Conservation (phyloP, 1,284 basidiomycete species). For the Violaceomyces palustris region DNA sequence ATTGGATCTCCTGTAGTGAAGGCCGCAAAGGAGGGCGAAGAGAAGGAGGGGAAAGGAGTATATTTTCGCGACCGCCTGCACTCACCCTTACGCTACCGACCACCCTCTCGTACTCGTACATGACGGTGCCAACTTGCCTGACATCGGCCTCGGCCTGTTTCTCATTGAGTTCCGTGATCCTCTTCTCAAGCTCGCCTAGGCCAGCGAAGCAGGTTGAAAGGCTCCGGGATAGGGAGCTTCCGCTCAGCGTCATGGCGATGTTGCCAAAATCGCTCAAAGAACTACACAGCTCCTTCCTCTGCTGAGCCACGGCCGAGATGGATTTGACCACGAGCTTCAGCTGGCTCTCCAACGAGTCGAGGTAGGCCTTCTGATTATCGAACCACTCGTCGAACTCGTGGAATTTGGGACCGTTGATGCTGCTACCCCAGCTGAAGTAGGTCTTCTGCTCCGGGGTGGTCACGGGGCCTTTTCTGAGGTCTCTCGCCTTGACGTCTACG, state of each 20-base stretch:
- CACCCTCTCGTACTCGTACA: conserved; percentile 86
- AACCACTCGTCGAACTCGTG: conserved; percentile 98
- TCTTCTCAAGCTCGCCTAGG: conserved; percentile 49
- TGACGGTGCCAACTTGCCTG: conserved; percentile 60
- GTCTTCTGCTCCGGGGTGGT: conserved; percentile 50
- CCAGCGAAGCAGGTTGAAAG: conserved; percentile 52
- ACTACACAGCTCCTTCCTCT: conserved; percentile 60
- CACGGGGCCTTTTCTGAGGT: conserved; percentile 44
- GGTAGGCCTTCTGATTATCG: conserved; percentile 74
- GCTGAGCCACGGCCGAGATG: conserved; percentile 74
- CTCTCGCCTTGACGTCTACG: conserved; percentile 63
- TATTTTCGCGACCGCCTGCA: conserved; percentile 15
- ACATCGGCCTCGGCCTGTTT: conserved; percentile 46
- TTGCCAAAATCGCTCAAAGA: conserved; percentile 46
- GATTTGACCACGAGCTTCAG: conserved; percentile 78
- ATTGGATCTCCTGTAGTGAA: too few relatives aligned
- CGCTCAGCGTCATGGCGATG: conserved; percentile 47
- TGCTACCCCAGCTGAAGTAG: conserved; percentile 34
- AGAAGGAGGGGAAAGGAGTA: not conserved
- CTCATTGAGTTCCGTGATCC: conserved; percentile 34
- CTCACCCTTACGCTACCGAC: conserved; percentile 81
- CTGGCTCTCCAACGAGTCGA: conserved; percentile 85
- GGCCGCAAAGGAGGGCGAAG: too few relatives aligned
- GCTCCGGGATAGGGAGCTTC: conserved; percentile 50
- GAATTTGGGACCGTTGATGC: conserved; percentile 62